A percentile compares a stretch with the other conserved stretches of the same genome.
These are phyloP conservation scores for Calcarisporium arbuscula DNA, from an alignment of 2,329 filamentous ascomycete species.

Conservation along the genomic window DNA sequence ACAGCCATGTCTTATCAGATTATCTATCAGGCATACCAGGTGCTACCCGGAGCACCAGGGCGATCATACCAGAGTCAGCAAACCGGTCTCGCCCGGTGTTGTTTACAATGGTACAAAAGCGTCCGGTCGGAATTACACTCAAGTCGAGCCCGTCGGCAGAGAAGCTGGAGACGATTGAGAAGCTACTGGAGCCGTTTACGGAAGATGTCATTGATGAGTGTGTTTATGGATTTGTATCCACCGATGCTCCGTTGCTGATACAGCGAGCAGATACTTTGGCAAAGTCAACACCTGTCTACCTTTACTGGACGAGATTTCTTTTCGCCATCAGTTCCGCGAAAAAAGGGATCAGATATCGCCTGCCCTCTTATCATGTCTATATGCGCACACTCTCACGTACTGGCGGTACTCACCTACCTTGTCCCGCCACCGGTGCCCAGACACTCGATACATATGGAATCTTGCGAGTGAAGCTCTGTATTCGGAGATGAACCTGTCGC, in stretches of 20 bases:
- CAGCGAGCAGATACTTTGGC: slow-evolving; percentile 45
- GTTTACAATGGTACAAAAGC: slow-evolving; percentile 40
- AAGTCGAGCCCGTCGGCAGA: slow-evolving; percentile 31
- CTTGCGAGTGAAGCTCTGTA: slow-evolving; percentile 54
- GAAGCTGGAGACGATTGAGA: slow-evolving; percentile 51
- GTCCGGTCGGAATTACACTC: slow-evolving; percentile 35
- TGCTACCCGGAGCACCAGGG: slow-evolving; percentile 20
- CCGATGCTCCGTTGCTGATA: no score
- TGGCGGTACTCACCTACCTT: slow-evolving; percentile 45
- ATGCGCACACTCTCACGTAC: slow-evolving; percentile 51
- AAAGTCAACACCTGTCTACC: slow-evolving; percentile 56
- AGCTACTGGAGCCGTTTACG: slow-evolving; percentile 49
- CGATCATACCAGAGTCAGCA: slow-evolving; percentile 23
- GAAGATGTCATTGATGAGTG: slow-evolving; percentile 42
- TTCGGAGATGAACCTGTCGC: slow-evolving; percentile 51
- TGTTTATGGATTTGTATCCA: slow-evolving; percentile 1
- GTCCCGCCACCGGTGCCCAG: slow-evolving; percentile 42
- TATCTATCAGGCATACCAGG: slow-evolving; percentile 38
- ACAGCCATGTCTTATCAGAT: slow-evolving; percentile 55
- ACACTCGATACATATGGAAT: slow-evolving; percentile 56
- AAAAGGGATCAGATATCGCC: slow-evolving; percentile 45
- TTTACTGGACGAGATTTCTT: slow-evolving; percentile 48
- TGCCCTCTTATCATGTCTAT: slow-evolving; percentile 49
- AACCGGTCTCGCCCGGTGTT: slow-evolving; percentile 32
- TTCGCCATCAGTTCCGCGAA: slow-evolving; percentile 40